These are phyloP conservation scores for Luzula sylvatica DNA, from an alignment of 176 grass and related monocot species.

Conservation along the genomic window DNA sequence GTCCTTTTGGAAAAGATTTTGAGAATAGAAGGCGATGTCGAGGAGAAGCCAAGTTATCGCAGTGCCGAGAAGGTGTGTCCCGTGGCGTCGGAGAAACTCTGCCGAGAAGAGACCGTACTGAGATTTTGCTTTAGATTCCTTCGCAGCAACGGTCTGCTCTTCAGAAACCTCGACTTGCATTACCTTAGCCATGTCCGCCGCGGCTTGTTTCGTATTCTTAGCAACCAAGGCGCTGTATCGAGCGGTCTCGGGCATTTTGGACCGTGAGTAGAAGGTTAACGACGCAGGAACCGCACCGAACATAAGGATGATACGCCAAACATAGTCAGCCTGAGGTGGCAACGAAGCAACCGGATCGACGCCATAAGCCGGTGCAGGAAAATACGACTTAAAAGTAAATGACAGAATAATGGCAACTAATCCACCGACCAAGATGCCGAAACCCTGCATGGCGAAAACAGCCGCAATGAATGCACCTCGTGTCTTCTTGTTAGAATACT, in stretches of 20 bases:
- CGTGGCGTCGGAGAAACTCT: constrained; percentile 20
- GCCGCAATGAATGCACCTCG: constrained; percentile 61
- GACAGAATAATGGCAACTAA: constrained; percentile 19
- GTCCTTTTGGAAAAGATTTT: constrained; percentile 34
- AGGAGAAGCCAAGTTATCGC: constrained; percentile 28
- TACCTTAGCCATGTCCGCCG: constrained; percentile 57
- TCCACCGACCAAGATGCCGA: constrained; percentile 54
- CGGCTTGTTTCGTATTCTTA: constrained; percentile 52
- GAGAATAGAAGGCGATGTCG: constrained; percentile 33
- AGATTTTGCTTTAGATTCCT: not conserved
- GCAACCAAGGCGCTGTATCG: constrained; percentile 64
- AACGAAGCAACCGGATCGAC: constrained; percentile 15
- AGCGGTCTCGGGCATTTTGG: constrained; percentile 81
- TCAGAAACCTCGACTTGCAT: constrained; percentile 28
- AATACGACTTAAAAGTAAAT: not conserved
- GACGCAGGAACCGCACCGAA: constrained; percentile 46
- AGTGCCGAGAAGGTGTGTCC: constrained; percentile 26
- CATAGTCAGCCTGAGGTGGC: constrained; percentile 20
- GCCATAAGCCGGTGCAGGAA: constrained; percentile 14
- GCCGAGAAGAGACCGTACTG: constrained; percentile 21
- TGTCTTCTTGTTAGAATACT: constrained; percentile 63
- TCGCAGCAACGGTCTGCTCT: constrained; percentile 19
- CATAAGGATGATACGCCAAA: constrained; percentile 47
- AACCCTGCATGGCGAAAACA: constrained; percentile 74
- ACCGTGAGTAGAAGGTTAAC: constrained; percentile 65